Evolutionary conservation across 371 early-diverging fungal genomes (phyloP).

Genomic region (Mucor irregularis): DNA sequence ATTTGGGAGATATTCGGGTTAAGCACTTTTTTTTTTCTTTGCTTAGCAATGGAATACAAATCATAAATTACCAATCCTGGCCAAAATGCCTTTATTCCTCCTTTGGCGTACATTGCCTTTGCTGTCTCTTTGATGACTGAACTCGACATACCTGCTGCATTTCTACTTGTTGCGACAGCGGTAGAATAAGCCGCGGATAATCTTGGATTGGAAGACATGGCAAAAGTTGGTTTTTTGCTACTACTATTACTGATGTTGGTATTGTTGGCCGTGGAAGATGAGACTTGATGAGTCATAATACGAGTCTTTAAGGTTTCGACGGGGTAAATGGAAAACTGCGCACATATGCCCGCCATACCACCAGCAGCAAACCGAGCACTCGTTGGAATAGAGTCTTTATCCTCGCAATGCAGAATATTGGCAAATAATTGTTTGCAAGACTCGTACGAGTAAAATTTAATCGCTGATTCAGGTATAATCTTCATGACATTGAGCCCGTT

Average conservation of each 20-base stretch:
- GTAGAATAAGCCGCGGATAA: not conserved
- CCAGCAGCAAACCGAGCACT: slow-evolving; percentile 75
- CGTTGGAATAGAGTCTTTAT: slow-evolving; percentile 56
- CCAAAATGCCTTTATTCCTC: slow-evolving; percentile 69
- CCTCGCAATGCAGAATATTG: slow-evolving; percentile 34
- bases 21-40: not conserved
- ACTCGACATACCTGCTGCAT: not conserved
- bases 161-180: not conserved
- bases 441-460: slow-evolving; percentile 76
- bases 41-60: too few species aligned
- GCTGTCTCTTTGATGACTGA: slow-evolving; percentile 37
- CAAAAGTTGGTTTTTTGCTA: not conserved
- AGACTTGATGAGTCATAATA: slow-evolving; percentile 56
- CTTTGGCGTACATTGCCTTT: slow-evolving; percentile 58
- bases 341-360: slow-evolving; percentile 70
- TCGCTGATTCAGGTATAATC: slow-evolving; percentile 75
- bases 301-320: slow-evolving; percentile 77
- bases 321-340: slow-evolving; percentile 75
- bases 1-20: not conserved
- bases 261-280: not conserved
- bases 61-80: slow-evolving; percentile 57
- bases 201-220: not conserved
- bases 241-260: not conserved
- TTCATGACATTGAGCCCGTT: slow-evolving; percentile 77
- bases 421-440: slow-evolving; percentile 58